These are phyloP conservation scores for Pyrrhoderma noxium DNA, from an alignment of 1,284 basidiomycete genomes.

Conservation along the genomic window DNA sequence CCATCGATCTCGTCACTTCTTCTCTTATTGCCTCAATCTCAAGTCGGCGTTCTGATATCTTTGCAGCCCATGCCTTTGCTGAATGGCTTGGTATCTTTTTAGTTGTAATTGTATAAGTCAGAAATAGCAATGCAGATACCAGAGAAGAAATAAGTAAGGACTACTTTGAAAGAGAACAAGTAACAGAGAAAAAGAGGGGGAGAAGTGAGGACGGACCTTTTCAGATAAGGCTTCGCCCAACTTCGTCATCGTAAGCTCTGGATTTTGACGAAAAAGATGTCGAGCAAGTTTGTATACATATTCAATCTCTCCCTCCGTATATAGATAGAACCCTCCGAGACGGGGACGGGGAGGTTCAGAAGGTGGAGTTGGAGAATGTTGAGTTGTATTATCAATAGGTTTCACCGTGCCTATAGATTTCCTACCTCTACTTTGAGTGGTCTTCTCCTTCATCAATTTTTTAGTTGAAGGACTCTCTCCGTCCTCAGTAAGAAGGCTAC, in stretches of 20 bases:
- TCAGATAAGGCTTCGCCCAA: no score
- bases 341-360: constrained; percentile 25
- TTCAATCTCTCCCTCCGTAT: constrained; percentile 38
- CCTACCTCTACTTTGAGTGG: no score
- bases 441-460: no score
- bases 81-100: constrained; percentile 27
- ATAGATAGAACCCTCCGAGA: constrained; percentile 31
- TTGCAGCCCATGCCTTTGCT: constrained; percentile 11
- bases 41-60: background rate
- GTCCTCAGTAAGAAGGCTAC: no score
- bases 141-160: no score
- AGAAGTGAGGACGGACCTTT: no score
- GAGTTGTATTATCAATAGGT: background rate
- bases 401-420: no score
- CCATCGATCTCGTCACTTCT: background rate
- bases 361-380: constrained; percentile 39
- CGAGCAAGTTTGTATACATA: constrained; percentile 33
- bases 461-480: no score
- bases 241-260: constrained; percentile 18
- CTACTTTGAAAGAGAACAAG: no score
- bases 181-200: no score
- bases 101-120: no score
- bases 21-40: constrained; percentile 10
- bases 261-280: constrained; percentile 28
- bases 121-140: no score